Evolutionary conservation across 768 basidiomycete genomes (phyloP).

Genomic region (Hericium rajendrae): DNA sequence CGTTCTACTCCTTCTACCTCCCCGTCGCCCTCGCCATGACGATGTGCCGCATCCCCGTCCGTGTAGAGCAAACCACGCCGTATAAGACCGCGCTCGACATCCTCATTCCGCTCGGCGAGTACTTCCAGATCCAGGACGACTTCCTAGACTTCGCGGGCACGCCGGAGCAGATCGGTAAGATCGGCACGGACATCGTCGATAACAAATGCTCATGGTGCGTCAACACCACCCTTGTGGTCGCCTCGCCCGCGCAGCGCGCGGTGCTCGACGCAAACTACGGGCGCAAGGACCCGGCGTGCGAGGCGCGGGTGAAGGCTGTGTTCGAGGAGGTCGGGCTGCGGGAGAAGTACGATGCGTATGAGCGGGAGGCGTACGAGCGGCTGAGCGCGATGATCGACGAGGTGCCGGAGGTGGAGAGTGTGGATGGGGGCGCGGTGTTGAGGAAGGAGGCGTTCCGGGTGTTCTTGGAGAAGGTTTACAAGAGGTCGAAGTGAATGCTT

Average conservation of each 20-base stretch:
- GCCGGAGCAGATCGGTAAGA: conserved; percentile 87
- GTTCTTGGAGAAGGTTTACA: conserved; percentile 81
- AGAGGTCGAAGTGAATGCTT: conserved; percentile 32
- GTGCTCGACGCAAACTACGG: conserved; percentile 61
- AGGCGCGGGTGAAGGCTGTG: conserved; percentile 54
- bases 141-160: conserved; percentile 77
- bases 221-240: conserved; percentile 67
- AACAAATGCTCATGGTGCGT: conserved; percentile 98
- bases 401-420: conserved; percentile 49
- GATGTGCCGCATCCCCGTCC: conserved; percentile 50
- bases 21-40: conserved; percentile 93
- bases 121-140: conserved; percentile 98
- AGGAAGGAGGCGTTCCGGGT: conserved; percentile 66
- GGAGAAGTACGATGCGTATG: conserved; percentile 65
- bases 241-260: conserved; percentile 42
- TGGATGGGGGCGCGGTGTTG: conserved; percentile 25
- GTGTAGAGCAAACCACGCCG: conserved; percentile 30
- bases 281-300: conserved; percentile 41
- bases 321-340: conserved; percentile 65
- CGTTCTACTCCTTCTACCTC: conserved; percentile 97
- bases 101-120: conserved; percentile 88
- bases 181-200: conserved; percentile 95
- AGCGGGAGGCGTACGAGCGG: conserved; percentile 58
- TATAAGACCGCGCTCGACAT: conserved; percentile 72
- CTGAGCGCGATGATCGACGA: conserved; percentile 60